A percentile compares a stretch with the other conserved stretches of the same genome.
Conservation (phyloP, 2,329 filamentous ascomycete genomes). For the Calonectria pseudoreteaudii region DNA sequence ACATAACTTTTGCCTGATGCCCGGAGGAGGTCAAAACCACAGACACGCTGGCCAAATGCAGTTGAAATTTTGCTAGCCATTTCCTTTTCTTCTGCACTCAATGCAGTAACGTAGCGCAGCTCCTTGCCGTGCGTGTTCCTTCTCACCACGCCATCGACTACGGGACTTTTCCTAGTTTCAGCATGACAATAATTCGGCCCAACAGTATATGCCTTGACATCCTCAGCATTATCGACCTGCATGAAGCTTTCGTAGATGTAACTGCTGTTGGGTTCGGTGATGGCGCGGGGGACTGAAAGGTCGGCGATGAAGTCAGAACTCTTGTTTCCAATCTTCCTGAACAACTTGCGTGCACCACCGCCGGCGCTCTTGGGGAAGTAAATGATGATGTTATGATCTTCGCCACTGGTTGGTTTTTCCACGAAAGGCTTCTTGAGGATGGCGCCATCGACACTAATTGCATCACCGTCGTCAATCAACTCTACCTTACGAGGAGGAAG, state of each 20-base stretch:
- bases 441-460: constrained; percentile 86
- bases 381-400: constrained; percentile 99
- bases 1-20: constrained; percentile 93
- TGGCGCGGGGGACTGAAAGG: constrained; percentile 80
- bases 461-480: constrained; percentile 90
- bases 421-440: constrained; percentile 93
- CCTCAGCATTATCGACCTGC: constrained; percentile 95
- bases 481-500: constrained; percentile 81
- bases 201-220: constrained; percentile 98
- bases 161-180: constrained; percentile 95
- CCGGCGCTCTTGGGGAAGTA: constrained; percentile 91
- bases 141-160: constrained; percentile 94
- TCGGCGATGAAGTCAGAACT: constrained; percentile 92
- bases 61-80: constrained; percentile 92
- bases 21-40: constrained; percentile 93
- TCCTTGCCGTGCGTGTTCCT: constrained; percentile 98
- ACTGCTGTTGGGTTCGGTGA: constrained; percentile 83
- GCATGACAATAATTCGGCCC: constrained; percentile 94
- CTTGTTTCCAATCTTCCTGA: constrained; percentile 98
- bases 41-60: constrained; percentile 94
- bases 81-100: constrained; percentile 82
- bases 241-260: constrained; percentile 99
- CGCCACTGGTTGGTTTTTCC: constrained; percentile 97
- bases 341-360: constrained; percentile 90
- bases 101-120: constrained; percentile 90